Base-by-base conservation (phyloP, 1,139 yeast species). In the Yamadazyma oceani region DNA sequence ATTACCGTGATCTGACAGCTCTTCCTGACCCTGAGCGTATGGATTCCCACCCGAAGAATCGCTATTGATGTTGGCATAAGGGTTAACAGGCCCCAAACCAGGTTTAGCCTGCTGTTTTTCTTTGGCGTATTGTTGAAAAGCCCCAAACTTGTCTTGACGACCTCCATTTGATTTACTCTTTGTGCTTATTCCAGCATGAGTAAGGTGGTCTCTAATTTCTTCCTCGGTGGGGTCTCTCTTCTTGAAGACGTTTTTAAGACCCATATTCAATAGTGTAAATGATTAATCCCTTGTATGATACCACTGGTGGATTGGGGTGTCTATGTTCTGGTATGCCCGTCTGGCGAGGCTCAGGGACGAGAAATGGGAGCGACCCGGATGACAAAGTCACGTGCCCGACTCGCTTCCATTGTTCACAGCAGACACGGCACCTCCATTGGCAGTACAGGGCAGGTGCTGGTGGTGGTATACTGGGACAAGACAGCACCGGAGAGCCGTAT, bases 211-310 rank as follows among this genome's bases (percentile, higher is more conserved):
- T 34, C 75, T 63, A 42, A 80, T 66, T 49, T 75, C 76, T 23
- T 72, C 73, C 42, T 78, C 80, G n/a, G 79, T 73, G 17, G 80
- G 81, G 49, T 82, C 84, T 56, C 79, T 78, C 41, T 72, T 69
- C 51, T 69, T 79, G 56, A 83, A 82, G 52, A 80, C 69, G 44
- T 77, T 80, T 44, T 62, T 69, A 43, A 71, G 46, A 17, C 76
- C 76, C 77, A 71, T 71, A 41, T 11, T 24, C 21, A 15, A 13
- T 14, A 26, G 26, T 24, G 23, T 8, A 10, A 21, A 21, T 8
- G 23, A 7, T 21, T 10, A 10, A 7, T 21, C 23, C 23, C 7
- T 10, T 8, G 10, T 7, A 10, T 10, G 23, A 21, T 8, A 10
- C 23, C 23, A 21, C 23, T 21, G n/a, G n/a, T n/a, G n/a, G n/a